Conservation (phyloP, 1,284 basidiomycete species). For the Tremellales sp. region DNA sequence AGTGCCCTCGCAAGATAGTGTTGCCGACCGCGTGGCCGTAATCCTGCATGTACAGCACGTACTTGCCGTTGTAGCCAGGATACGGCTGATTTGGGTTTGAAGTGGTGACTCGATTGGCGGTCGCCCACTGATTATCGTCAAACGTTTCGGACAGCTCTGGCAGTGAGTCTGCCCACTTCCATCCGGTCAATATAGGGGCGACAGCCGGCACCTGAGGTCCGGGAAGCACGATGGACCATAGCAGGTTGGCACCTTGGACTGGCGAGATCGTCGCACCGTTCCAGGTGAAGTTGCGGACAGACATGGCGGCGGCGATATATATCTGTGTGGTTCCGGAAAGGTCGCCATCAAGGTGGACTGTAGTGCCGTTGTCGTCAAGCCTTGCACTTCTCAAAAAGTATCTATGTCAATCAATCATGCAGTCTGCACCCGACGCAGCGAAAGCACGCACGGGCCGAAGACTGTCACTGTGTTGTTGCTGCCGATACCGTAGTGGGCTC, state of each 20-base stretch:
- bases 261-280: slow-evolving; percentile 57
- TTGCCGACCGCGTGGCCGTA: slow-evolving; percentile 1
- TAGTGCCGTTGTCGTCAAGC: too few species aligned
- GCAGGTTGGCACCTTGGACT: slow-evolving; percentile 47
- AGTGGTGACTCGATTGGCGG: neutral
- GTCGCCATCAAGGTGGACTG: too few species aligned
- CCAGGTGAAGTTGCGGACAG: slow-evolving; percentile 60
- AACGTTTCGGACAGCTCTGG: neutral
- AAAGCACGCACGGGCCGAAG: too few species aligned
- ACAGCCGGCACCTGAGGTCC: neutral
- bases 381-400: too few species aligned
- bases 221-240: neutral
- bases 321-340: slow-evolving; percentile 52
- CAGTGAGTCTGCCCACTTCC: neutral
- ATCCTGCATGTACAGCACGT: neutral
- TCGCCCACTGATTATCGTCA: neutral
- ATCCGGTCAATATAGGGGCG: neutral
- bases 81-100: neutral
- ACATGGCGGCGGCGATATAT: slow-evolving; percentile 54
- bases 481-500: slow-evolving; percentile 55
- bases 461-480: slow-evolving; percentile 57
- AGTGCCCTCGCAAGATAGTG: slow-evolving; percentile 75
- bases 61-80: neutral
- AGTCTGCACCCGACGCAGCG: too few species aligned
- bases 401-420: too few species aligned